phyloP scores from a whole-genome alignment of 2,329 filamentous ascomycete genomes.

The Fusarium sp. region DNA sequence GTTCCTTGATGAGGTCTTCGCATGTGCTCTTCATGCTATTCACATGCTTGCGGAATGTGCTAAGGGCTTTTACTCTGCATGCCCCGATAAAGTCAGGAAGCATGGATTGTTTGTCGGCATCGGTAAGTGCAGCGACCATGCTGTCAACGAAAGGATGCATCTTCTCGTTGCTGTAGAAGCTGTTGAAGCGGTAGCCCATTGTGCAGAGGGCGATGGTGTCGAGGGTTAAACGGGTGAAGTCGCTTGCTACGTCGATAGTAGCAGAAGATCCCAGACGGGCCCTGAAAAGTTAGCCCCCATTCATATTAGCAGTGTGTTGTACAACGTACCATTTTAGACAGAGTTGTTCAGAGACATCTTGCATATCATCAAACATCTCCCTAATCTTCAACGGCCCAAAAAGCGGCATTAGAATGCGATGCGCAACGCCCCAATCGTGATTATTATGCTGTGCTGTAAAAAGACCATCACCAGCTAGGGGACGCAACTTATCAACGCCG shows the following conservation, averaged over 20 bases:
- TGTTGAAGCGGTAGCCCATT: conserved; percentile 19
- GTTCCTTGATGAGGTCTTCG: neutral
- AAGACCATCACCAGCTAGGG: conserved; percentile 71
- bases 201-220: conserved; percentile 20
- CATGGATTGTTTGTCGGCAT: neutral
- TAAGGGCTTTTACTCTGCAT: neutral
- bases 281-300: neutral
- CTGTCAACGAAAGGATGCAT: conserved; percentile 5
- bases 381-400: conserved; percentile 76
- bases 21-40: neutral
- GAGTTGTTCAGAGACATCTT: conserved; percentile 73
- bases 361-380: conserved; percentile 75
- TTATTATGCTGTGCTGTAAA: conserved; percentile 67
- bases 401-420: conserved; percentile 73
- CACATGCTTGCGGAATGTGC: neutral
- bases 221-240: neutral
- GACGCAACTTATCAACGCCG: conserved; percentile 64
- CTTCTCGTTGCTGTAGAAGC: conserved; percentile 9
- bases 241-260: neutral
- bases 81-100: conserved; percentile 2
- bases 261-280: neutral
- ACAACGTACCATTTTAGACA: conserved; percentile 65
- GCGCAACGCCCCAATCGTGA: conserved; percentile 75
- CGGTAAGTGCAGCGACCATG: conserved; percentile 4
- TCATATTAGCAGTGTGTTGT: accelerated